A percentile compares a stretch with the other conserved stretches of the same genome.
Conservation (phyloP, 2,329 filamentous ascomycete species). For the Aspergillus melleus region DNA sequence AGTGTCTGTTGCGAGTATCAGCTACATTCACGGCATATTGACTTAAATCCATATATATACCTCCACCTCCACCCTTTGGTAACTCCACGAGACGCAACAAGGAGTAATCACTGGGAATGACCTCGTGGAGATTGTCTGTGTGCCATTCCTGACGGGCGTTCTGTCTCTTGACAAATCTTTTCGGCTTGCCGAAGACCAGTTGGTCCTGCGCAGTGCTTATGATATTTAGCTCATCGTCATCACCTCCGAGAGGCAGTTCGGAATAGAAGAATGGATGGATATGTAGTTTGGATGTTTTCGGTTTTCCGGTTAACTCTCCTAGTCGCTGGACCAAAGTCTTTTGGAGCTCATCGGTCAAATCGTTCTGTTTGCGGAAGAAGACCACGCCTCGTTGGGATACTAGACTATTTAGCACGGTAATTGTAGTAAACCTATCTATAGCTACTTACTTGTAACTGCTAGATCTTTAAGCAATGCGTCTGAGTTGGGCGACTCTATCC, state of each 20-base stretch:
- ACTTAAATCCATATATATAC: neutral
- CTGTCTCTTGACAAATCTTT: conserved; percentile 35
- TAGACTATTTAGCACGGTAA: conserved; percentile 29
- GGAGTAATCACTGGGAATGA: conserved; percentile 63
- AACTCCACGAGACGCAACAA: conserved; percentile 59
- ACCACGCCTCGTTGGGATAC: conserved; percentile 70
- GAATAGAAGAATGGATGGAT: conserved; percentile 62
- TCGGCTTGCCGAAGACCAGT: conserved; percentile 41
- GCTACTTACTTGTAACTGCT: conserved; percentile 62
- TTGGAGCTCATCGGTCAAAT: conserved; percentile 62
- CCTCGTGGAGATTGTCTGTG: conserved; percentile 66
- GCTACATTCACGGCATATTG: neutral
- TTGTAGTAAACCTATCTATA: neutral
- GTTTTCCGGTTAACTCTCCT: conserved; percentile 61
- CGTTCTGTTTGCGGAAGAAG: conserved; percentile 66
- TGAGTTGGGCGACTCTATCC: conserved; percentile 60
- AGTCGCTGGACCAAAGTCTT: conserved; percentile 64
- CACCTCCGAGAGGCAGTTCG: conserved; percentile 53
- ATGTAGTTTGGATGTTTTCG: conserved; percentile 58
- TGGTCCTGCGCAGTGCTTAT: conserved; percentile 60
- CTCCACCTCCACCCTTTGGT: conserved; percentile 53
- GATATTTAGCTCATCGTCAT: conserved; percentile 63
- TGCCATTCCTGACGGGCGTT: conserved; percentile 53
- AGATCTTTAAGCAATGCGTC: conserved; percentile 66
- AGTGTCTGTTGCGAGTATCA: conserved; percentile 46